Percentiles rank a stretch among this genome's conserved stretches.
These are phyloP conservation scores for Dalbergia cochinchinensis DNA, from an alignment of 306 rosid genomes.

Conservation along the genomic window DNA sequence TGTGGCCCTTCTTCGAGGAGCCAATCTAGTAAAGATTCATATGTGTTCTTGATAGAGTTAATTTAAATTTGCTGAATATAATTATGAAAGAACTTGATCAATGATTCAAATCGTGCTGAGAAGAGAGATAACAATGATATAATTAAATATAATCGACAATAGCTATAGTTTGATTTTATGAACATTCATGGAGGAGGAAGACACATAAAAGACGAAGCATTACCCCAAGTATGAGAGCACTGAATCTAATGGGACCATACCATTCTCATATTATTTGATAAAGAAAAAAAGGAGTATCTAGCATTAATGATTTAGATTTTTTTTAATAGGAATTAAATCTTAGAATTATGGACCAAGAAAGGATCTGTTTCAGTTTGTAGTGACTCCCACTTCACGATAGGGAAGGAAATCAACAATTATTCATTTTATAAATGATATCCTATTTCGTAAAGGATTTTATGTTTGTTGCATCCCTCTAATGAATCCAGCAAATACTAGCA, in stretches of 20 bases:
- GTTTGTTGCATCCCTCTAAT: not conserved
- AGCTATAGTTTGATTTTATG: not conserved
- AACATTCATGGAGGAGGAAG: not conserved
- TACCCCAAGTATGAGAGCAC: not conserved
- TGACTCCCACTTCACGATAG: slow-evolving; percentile 20
- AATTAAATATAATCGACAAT: not conserved
- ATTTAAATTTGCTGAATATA: not conserved
- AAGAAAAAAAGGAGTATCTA: not conserved
- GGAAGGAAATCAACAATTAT: slow-evolving; percentile 8
- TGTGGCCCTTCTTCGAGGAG: not conserved
- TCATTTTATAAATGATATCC: slow-evolving; percentile 29
- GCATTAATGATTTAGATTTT: not conserved
- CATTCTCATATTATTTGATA: not conserved
- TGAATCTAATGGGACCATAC: not conserved
- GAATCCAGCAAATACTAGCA: slow-evolving; percentile 6
- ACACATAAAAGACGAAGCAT: not conserved
- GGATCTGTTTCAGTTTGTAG: not conserved
- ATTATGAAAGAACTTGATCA: not conserved
- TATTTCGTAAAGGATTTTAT: slow-evolving; percentile 20
- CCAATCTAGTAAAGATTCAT: not conserved
- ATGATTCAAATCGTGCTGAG: not conserved
- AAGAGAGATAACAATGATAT: not conserved
- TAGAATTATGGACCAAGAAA: too few species aligned
- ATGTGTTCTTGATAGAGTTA: not conserved
- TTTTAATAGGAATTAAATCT: too few species aligned